These are phyloP conservation scores for Albifimbria verrucaria DNA, from an alignment of 2,329 filamentous ascomycete species.

Conservation along the genomic window DNA sequence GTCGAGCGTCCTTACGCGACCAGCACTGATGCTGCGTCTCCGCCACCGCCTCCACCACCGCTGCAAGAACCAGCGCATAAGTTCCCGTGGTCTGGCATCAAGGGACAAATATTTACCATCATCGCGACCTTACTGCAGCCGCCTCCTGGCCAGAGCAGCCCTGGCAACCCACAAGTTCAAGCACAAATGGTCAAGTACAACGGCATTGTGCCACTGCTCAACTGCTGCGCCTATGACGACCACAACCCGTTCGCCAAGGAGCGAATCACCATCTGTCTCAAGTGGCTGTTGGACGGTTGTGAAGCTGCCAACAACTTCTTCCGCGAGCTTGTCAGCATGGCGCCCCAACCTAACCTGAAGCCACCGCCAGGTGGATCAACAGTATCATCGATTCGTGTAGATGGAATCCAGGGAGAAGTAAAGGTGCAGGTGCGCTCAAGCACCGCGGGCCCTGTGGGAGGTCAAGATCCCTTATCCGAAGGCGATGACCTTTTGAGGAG, in stretches of 20 bases:
- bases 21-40: conserved; percentile 21
- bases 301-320: conserved; percentile 71
- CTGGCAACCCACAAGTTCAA: conserved; percentile 73
- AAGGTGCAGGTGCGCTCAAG: conserved; percentile 48
- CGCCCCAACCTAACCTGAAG: conserved; percentile 35
- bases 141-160: conserved; percentile 57
- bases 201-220: conserved; percentile 82
- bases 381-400: conserved; percentile 46
- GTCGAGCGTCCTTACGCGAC: conserved; percentile 64
- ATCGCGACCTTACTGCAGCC: conserved; percentile 88
- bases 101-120: conserved; percentile 88
- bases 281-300: conserved; percentile 75
- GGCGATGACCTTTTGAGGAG: conserved; percentile 39
- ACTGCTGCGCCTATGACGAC: conserved; percentile 87
- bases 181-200: conserved; percentile 81
- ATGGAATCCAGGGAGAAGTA: conserved; percentile 55
- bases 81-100: conserved; percentile 71
- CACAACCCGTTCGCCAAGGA: conserved; percentile 94
- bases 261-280: conserved; percentile 83
- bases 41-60: conserved; percentile 36
- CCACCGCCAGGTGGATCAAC: conserved; percentile 30
- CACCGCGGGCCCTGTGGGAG: conserved; percentile 17
- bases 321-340: conserved; percentile 54
- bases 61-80: conserved; percentile 63
- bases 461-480: conserved; percentile 16